These are phyloP conservation scores for Xerocomus tenax DNA, from an alignment of 1,284 basidiomycete genomes.

Conservation along the genomic window DNA sequence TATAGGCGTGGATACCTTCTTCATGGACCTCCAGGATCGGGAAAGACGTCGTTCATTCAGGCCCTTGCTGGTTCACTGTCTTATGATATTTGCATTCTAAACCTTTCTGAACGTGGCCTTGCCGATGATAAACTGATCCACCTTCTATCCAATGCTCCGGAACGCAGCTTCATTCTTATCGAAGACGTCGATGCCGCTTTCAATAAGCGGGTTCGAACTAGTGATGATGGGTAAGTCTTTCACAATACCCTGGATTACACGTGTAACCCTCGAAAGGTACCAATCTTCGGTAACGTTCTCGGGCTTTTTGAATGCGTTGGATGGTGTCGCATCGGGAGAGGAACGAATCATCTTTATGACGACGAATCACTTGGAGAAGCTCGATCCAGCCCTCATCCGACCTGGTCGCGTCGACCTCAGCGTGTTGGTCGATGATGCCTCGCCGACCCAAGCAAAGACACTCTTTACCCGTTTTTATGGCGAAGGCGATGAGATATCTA, in stretches of 20 bases:
- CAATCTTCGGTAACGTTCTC: conserved; percentile 96
- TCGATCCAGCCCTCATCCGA: conserved; percentile 89
- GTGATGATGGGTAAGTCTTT: conserved; percentile 71
- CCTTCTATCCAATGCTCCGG: conserved; percentile 86
- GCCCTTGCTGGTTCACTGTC: conserved; percentile 86
- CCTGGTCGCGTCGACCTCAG: conserved; percentile 90
- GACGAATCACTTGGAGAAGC: conserved; percentile 83
- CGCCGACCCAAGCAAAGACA: conserved; percentile 67
- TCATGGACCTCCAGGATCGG: conserved; percentile 93
- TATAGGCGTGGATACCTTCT: conserved; percentile 94
- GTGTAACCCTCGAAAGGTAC: conserved; percentile 46
- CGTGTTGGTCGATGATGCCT: conserved; percentile 82
- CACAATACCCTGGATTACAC: not conserved
- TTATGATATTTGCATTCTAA: conserved; percentile 95
- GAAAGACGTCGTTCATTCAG: conserved; percentile 98
- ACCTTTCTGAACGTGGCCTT: conserved; percentile 92
- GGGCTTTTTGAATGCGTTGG: conserved; percentile 92
- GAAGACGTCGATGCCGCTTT: conserved; percentile 99
- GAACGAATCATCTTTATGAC: conserved; percentile 99
- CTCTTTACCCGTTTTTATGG: conserved; percentile 86
- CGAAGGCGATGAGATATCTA: conserved; percentile 32
- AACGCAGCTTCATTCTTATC: conserved; percentile 86
- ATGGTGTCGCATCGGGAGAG: conserved; percentile 94
- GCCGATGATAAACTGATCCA: conserved; percentile 96
- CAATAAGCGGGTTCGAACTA: conserved; percentile 80